Evolutionary conservation across 2,329 filamentous ascomycete genomes (phyloP).

Genomic region (Trichoderma asperellum): DNA sequence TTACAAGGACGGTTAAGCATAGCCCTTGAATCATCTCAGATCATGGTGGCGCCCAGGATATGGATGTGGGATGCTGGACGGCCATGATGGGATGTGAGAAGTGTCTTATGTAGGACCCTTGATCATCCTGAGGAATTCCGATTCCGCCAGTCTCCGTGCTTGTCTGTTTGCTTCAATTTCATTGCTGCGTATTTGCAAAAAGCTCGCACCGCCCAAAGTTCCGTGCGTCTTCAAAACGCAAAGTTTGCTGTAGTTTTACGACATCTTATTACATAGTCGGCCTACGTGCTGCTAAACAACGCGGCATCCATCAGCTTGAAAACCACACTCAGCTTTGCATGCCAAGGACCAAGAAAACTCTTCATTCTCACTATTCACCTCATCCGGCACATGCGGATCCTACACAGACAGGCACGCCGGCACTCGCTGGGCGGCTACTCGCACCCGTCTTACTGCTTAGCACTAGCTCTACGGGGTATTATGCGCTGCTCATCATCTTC

Average conservation of each 20-base stretch:
- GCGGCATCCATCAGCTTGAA: background rate
- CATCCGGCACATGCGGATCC: constrained; percentile 11
- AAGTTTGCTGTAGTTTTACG: background rate
- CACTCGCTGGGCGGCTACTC: background rate
- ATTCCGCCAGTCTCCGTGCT: background rate
- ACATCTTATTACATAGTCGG: background rate
- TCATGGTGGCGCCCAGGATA: background rate
- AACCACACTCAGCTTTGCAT: background rate
- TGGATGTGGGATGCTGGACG: background rate
- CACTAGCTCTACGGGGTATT: constrained; percentile 8
- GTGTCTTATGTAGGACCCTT: background rate
- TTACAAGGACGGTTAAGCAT: background rate
- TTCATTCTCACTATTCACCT: background rate
- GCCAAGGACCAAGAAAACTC: background rate
- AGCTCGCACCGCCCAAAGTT: background rate
- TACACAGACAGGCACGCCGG: background rate
- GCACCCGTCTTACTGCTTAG: background rate
- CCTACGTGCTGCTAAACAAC: background rate
- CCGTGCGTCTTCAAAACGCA: background rate
- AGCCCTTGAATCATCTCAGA: background rate
- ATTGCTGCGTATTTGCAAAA: background rate
- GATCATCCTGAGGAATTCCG: background rate
- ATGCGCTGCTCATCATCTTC: background rate
- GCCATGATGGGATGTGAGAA: background rate
- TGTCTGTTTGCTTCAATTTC: background rate